Conservation (phyloP, 495 filamentous ascomycete species). For the Neurospora hispaniola region DNA sequence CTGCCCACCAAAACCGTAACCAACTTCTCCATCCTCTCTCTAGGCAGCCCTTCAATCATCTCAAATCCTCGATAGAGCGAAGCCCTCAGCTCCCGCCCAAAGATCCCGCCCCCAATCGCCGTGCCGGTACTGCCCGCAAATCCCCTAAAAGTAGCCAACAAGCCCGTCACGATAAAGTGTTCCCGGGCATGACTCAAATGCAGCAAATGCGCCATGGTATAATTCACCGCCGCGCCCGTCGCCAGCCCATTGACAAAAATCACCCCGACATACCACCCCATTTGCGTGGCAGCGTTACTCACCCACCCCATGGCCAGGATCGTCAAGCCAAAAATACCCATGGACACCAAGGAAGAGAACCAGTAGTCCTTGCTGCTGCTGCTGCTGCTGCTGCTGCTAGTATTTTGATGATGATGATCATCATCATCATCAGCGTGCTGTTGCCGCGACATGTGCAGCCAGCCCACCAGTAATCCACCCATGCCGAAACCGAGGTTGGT, state of each 20-base stretch:
- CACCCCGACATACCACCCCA: conserved; percentile 37
- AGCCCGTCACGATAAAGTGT: conserved; percentile 60
- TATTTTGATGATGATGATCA: conserved; percentile 15
- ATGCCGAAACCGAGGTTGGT: conserved; percentile 65
- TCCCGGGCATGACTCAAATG: conserved; percentile 49
- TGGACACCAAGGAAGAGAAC: conserved; percentile 42
- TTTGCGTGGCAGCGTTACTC: conserved; percentile 36
- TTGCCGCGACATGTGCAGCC: conserved; percentile 51
- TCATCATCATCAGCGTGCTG: conserved; percentile 12
- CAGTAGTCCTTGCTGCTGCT: conserved; percentile 36
- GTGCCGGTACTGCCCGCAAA: conserved; percentile 69
- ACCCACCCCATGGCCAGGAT: conserved; percentile 40
- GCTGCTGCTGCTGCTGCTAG: neutral
- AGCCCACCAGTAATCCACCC: conserved; percentile 59
- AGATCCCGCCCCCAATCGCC: conserved; percentile 66
- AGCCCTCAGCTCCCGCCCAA: conserved; percentile 47
- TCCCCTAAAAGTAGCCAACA: conserved; percentile 62
- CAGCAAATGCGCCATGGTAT: conserved; percentile 64
- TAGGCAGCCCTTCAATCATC: conserved; percentile 28
- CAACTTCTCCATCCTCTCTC: conserved; percentile 39
- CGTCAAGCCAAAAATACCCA: conserved; percentile 42
- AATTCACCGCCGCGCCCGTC: conserved; percentile 62
- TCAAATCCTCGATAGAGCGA: conserved; percentile 47
- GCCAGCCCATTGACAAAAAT: conserved; percentile 59
- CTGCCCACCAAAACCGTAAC: conserved; percentile 56